Base-by-base conservation (phyloP, 2,329 filamentous ascomycete genomes). In the Fusarium subtropicale region DNA sequence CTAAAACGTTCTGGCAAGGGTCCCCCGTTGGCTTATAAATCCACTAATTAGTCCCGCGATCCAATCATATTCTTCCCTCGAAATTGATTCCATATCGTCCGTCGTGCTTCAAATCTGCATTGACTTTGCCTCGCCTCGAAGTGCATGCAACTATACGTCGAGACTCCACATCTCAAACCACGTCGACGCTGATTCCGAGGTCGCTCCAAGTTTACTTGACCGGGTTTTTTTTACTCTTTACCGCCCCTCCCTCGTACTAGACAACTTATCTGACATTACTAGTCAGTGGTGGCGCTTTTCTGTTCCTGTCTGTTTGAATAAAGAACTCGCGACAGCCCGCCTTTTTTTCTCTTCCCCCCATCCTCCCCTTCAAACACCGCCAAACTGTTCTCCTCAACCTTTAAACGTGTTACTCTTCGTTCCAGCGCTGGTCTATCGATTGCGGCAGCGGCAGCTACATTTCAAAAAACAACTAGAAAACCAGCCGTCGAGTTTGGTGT, bases 301-400 rank as follows among this genome's bases (percentile, higher is more conserved):
- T 46, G 38, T 53, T 44, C 31, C 28, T 24, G 46, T 33, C 28
- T 31, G 16, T 24, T 30, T 33, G 24, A 41, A 57, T 63, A 63
- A 63, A 71, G 60, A 68, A 63, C 48, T 66, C 64, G 60, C 62
- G 52, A 56, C 59, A 68, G 31, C 67, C 67, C 67, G 56, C 66
- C 60, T 53, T 47, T 47, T 57, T 47, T 53, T 41, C 26, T 36
- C 36, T 31, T 31, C 36, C 36, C 22, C 33, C 24, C 47, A 42
- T 50, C 15, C 42, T 28, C 20, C 56, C 51, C 60, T 61, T 56
- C 54, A 53, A 75, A 72, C 71, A 74, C 76, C 89, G 91, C 83
- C 92, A 97, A 94, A 85, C 88, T 97, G 95, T 97, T 97, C 87
- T 93, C 93, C 85, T 93, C 91, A 81, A 85, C 88, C 71, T 89